Evolutionary conservation across 2,329 filamentous ascomycete species (phyloP).

Genomic region (Fusarium globosum): DNA sequence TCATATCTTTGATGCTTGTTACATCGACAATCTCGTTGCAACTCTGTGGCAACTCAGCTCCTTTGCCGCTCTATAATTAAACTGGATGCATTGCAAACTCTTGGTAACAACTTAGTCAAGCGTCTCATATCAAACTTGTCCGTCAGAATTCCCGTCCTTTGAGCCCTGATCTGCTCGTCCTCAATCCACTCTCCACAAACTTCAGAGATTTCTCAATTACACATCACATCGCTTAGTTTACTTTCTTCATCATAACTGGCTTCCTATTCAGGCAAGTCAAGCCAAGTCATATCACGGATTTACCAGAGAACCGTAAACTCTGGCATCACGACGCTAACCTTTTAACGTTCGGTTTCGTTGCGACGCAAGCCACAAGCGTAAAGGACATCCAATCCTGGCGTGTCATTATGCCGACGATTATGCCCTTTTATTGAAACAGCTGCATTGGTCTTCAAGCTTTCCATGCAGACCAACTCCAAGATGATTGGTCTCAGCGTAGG

Average conservation of each 20-base stretch:
- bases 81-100: background rate
- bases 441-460: background rate
- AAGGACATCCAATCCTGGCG: background rate
- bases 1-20: background rate
- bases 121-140: background rate
- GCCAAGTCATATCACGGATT: background rate
- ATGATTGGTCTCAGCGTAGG: background rate
- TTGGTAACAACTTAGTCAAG: background rate
- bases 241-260: background rate
- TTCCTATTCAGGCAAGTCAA: background rate
- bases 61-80: background rate
- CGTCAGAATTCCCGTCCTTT: too few species aligned
- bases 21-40: background rate
- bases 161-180: background rate
- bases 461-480: background rate
- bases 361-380: background rate
- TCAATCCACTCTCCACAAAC: background rate
- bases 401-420: background rate
- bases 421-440: slow-evolving; percentile 15
- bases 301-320: slow-evolving; percentile 12
- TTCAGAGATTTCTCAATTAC: background rate
- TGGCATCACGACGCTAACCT: background rate
- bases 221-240: background rate
- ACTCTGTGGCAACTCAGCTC: background rate
- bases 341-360: background rate